Base-by-base conservation (phyloP, 257 asterid genomes). In the Solanum tarapatanum region DNA sequence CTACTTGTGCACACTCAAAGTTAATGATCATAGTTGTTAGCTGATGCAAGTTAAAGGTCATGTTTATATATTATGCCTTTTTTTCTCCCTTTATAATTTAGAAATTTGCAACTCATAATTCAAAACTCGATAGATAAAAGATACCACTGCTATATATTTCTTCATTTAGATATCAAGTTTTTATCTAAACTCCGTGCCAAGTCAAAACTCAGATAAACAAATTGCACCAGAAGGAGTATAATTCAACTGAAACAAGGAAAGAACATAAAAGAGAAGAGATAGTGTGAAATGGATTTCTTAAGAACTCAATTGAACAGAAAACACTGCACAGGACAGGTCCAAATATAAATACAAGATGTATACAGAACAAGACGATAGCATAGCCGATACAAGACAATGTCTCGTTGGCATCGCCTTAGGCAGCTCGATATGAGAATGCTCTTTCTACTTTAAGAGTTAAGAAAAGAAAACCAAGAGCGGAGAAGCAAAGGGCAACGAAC, bases 361-460 rank as follows among this genome's bases (percentile, higher is more conserved):
- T 7, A 8, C 37, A 43, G 24, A 79, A 43, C 84, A 13, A 79
- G 64, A 26, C 11, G 37, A 79, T 43, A 79, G n/a, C 24, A 79
- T 24, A 43, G 84, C 24, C 13, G 8, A 41, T 26, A 79, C 24
- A 79, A 14, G 39, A 8, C 66, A 24, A 77, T 43, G 35, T 41
- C 16, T 4, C 14, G 12, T 26, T 14, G 84, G 84, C 24, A 8
- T 79, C 66, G 4, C 64, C 39, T 79, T 79, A 79, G 37, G 35
- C 37, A 79, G 84, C 66, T 24, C 24, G 79, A 58, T 43, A 33
- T 2, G 93, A 79, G 86, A 94, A 92, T 13, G 93, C 93, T 32
- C 33, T 32, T 32, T 32, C 33, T 32, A 32, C 33, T 32, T 32
- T 32, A 32, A 32, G 33, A 32, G 33, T 32, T 32, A 32, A 32